Base-by-base conservation (phyloP, 495 filamentous ascomycete genomes). In the Hypoxylon cercidicola region DNA sequence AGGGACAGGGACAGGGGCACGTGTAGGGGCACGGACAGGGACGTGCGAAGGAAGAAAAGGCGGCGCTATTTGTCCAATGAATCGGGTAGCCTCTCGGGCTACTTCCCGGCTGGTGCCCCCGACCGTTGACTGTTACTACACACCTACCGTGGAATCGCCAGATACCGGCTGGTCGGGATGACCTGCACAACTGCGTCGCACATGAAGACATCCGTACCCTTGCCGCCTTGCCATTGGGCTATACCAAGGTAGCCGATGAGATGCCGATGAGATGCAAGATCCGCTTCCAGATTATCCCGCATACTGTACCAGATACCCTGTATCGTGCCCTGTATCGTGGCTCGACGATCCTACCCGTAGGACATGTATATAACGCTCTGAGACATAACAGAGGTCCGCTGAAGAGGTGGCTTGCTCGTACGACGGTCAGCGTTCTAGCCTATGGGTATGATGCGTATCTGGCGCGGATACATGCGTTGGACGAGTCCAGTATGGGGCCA, bases 191-290 rank as follows among this genome's bases (percentile, higher is more conserved):
- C 7, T 7, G 7, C 25, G 3, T 25, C n/a, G 50, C 19, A 34
- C 44, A 47, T 35, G 11, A 28, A 61, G 46, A 46, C 39, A 37
- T 37, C 34, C 34, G 34, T 39, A 23, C 43, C 43, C 43, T 18
- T 23, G 43, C 20, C 25, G 25, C 7, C 25, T 28, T 28, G 25
- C 25, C 25, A n/a, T n/a, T n/a, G n/a, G n/a, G n/a, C n/a, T n/a
- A n/a, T n/a, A n/a, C n/a, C n/a, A n/a, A n/a, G n/a, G n/a, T n/a
- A n/a, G n/a, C n/a, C n/a, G n/a, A n/a, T n/a, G n/a, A n/a, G n/a
- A n/a, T 55, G 62, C 56, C 55, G 56, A 66, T 55, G 55, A 66
- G 39, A 66, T 61, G 63, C 57, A 66, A 66, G 63, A 66, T 66
- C 46, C 56, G 40, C 46, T 53, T 9, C 7, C 7, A 66, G 56